Evolutionary conservation across 2,329 filamentous ascomycete species (phyloP), one percentile per base, ranked within the genome.

Genomic region (Aotearoamyces nothofagi): DNA sequence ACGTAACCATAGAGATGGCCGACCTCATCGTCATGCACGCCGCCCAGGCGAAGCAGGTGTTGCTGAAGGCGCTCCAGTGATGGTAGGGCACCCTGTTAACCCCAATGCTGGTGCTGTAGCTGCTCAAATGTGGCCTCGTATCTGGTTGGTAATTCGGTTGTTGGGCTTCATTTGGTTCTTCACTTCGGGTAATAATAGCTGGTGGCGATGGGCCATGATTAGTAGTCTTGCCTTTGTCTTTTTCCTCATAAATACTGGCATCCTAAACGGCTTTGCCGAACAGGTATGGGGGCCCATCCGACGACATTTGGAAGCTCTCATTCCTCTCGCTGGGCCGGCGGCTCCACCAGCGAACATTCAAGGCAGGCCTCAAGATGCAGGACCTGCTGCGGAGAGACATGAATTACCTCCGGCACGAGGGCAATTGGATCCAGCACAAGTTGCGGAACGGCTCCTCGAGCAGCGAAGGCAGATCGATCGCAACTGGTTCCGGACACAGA

Each of bases 131-230:
- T 66, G 64, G 56, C 68, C 68, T n/a, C 63, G 74, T 29, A 44
- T 77, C 15, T 77, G 70, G 71, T 56, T 76, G 29, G 39, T 74
- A 1, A 52, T 69, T 19, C 61, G 71, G 5, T 50, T 78, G 6
- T 54, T 58, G 8, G 49, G 68, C 5, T 73, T 77, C 44, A 60
- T 76, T 9, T 77, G 69, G 67, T 69, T 72, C 50, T 75, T 77
- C 35, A 74, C 70, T 1, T 61, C 61, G 7, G 61, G 65, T 0
- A 58, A 61, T 24, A 56, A 61, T 2, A 72, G 61, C 41, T 75
- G 69, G 69, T 60, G 60, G 6, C 61, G 69, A 26, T 73, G 64
- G 62, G 41, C 68, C 5, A 61, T 62, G 12, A 60, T 76, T 13
- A 53, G 67, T 23, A 52, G 56, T 5, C 53, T 72, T 17, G 67